Conservation (phyloP, 331 rosid species). For the Telfairia occidentalis region DNA sequence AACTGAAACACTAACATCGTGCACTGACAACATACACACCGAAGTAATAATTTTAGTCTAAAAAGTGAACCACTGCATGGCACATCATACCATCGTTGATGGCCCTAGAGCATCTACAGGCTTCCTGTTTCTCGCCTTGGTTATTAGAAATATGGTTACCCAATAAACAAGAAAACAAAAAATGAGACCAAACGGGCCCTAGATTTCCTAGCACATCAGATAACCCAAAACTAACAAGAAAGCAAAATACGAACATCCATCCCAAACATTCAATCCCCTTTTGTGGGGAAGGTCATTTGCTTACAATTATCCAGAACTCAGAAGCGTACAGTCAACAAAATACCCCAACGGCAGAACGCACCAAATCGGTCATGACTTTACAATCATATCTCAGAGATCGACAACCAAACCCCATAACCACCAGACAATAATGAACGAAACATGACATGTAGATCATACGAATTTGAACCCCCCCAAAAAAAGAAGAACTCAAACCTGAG, state of each 20-base stretch:
- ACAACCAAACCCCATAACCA: not conserved
- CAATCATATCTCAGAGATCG: not conserved
- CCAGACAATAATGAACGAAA: conserved; percentile 12
- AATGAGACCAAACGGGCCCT: not conserved
- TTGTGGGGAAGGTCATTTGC: not conserved
- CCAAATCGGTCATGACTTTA: not conserved
- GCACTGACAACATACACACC: not conserved
- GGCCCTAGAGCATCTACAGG: not conserved
- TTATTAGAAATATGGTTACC: not conserved
- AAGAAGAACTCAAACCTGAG: conserved; percentile 51
- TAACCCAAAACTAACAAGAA: not conserved
- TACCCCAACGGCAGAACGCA: not conserved
- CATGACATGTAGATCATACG: not conserved
- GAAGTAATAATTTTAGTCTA: not conserved
- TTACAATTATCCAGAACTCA: not conserved
- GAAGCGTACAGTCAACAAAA: not conserved
- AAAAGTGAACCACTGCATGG: not conserved
- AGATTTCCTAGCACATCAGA: not conserved
- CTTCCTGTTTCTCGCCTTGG: not conserved
- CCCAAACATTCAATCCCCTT: not conserved
- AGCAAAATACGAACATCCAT: not conserved
- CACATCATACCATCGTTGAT: not conserved
- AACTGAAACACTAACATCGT: not conserved
- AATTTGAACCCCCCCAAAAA: not conserved
- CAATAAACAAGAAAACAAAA: not conserved